A percentile compares a stretch with the other conserved stretches of the same genome.
Conservation (phyloP, 306 rosid species). For the Cyclanthera cordifolia region DNA sequence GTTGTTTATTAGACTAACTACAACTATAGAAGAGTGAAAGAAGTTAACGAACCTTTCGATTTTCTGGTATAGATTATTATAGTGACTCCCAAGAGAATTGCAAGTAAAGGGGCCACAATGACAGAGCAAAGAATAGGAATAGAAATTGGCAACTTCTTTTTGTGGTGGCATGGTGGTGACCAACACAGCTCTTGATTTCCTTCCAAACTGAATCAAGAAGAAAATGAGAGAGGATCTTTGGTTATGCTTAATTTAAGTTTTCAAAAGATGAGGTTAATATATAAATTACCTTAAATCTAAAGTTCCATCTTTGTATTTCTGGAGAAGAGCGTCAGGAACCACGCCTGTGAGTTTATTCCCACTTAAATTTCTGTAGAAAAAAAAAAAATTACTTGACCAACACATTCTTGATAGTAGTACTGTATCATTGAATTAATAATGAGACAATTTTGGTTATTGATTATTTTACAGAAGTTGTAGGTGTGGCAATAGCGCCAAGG, state of each 20-base stretch:
- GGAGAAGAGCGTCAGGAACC: constrained; percentile 12
- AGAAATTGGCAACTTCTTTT: background rate
- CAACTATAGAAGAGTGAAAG: background rate
- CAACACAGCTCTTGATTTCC: background rate
- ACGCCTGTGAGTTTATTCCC: constrained; percentile 11
- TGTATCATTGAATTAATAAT: too few species aligned
- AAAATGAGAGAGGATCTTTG: background rate
- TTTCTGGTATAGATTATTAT: background rate
- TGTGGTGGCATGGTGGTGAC: background rate
- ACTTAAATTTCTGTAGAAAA: background rate
- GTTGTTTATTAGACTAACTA: too few species aligned
- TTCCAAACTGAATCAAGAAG: background rate
- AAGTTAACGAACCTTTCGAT: background rate
- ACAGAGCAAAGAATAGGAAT: background rate
- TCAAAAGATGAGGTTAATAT: background rate
- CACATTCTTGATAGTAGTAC: background rate
- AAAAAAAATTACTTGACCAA: too few species aligned
- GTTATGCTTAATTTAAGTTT: background rate
- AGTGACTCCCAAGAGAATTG: background rate
- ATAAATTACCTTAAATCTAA: background rate
- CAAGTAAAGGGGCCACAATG: background rate
- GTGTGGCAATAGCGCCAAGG: constrained; percentile 10
- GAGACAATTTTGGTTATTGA: background rate
- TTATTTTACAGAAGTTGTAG: constrained; percentile 16
- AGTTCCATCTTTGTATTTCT: background rate